Evolutionary conservation across 257 asterid genomes (phyloP).

Genomic region (Rauvolfia tetraphylla): DNA sequence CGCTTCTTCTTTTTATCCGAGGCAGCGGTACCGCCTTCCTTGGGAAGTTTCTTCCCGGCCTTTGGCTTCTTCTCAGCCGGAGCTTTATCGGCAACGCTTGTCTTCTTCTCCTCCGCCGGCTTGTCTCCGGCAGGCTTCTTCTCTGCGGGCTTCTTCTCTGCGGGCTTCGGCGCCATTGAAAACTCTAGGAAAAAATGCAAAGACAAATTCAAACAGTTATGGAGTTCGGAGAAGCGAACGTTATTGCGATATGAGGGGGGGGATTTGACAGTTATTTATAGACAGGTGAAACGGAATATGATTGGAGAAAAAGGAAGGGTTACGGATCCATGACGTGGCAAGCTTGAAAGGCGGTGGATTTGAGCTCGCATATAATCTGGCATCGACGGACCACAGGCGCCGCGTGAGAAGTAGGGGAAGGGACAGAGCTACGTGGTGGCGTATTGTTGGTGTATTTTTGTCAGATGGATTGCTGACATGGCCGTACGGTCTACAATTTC

Average conservation of each 20-base stretch:
- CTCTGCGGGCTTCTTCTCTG: conserved; percentile 22
- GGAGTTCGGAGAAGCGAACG: too few relatives aligned
- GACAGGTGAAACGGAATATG: background rate
- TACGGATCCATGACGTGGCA: conserved; percentile 25
- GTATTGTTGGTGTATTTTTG: rapidly evolving
- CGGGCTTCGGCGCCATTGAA: conserved; percentile 25
- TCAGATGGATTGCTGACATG: conserved; percentile 7
- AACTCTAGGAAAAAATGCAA: too few relatives aligned
- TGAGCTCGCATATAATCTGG: background rate
- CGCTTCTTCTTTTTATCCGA: conserved; percentile 28
- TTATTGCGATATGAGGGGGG: background rate
- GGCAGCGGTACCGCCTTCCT: conserved; percentile 14
- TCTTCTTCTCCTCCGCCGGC: conserved; percentile 15
- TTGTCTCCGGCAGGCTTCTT: conserved; percentile 17
- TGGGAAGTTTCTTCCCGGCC: conserved; percentile 23
- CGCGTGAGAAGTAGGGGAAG: background rate
- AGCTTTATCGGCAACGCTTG: conserved; percentile 6
- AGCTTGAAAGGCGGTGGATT: background rate
- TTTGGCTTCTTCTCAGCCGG: conserved; percentile 28
- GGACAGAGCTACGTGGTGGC: background rate
- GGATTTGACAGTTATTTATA: conserved; percentile 11
- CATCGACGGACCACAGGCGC: conserved; percentile 10
- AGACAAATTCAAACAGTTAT: too few relatives aligned
- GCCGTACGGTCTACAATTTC: background rate
- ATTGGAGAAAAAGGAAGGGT: conserved; percentile 10